phyloP scores from a whole-genome alignment of 495 filamentous ascomycete species.

The Cenococcum geophilum region DNA sequence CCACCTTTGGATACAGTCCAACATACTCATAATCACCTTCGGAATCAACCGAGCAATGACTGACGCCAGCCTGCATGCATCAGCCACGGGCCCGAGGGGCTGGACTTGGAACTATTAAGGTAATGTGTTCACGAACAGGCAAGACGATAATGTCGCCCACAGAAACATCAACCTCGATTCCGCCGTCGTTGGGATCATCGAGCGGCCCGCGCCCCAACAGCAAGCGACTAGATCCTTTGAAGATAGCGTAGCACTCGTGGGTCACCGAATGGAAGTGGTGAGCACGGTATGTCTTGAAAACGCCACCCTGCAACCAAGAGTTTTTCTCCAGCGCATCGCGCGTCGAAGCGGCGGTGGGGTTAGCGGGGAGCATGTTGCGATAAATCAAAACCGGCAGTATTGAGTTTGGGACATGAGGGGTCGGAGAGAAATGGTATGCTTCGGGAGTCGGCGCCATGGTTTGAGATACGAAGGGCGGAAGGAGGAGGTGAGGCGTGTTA shows the following conservation, averaged over 20 bases:
- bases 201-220: constrained; percentile 37
- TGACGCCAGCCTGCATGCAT: constrained; percentile 35
- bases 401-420: constrained; percentile 41
- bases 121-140: constrained; percentile 23
- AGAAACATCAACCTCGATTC: constrained; percentile 34
- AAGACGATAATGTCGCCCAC: constrained; percentile 39
- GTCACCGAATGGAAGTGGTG: constrained; percentile 41
- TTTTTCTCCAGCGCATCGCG: constrained; percentile 36
- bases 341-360: constrained; percentile 25
- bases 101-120: neutral
- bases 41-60: constrained; percentile 36
- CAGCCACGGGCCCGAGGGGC: neutral
- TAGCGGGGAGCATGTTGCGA: constrained; percentile 33
- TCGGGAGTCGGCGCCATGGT: constrained; percentile 24
- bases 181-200: constrained; percentile 30
- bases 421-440: constrained; percentile 33
- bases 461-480: neutral
- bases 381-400: constrained; percentile 41
- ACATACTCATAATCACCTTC: constrained; percentile 41
- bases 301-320: constrained; percentile 39
- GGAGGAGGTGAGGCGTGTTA: neutral
- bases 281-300: constrained; percentile 37
- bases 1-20: constrained; percentile 40
- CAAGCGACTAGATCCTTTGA: constrained; percentile 35
- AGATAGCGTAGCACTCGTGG: constrained; percentile 42